Conservation (phyloP, 2,329 filamentous ascomycete genomes). For the Penicillium sp. region DNA sequence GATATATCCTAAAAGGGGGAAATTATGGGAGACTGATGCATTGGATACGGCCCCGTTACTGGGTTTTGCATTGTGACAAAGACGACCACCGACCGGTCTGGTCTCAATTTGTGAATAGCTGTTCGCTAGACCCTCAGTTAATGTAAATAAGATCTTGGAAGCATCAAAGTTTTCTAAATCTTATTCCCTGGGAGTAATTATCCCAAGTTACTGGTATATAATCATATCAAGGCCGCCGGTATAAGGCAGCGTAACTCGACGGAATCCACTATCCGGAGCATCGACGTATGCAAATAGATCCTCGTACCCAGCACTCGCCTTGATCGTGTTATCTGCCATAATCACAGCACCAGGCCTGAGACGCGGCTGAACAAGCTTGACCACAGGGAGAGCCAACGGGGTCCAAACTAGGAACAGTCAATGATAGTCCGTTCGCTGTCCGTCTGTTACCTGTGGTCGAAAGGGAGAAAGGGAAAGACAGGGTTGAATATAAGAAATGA, state of each 20-base stretch:
- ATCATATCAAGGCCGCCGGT: constrained; percentile 25
- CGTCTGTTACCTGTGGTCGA: too few relatives aligned
- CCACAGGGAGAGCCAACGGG: constrained; percentile 54
- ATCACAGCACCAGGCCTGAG: constrained; percentile 21
- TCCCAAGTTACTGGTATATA: constrained; percentile 22
- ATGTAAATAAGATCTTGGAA: too few relatives aligned
- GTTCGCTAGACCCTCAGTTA: too few relatives aligned
- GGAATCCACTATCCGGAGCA: constrained; percentile 20
- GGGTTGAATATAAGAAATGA: background rate
- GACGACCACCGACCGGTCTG: too few relatives aligned
- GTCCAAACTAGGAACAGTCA: constrained; percentile 56
- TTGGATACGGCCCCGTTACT: background rate
- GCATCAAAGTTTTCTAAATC: too few relatives aligned
- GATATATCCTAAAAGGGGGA: background rate
- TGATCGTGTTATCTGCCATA: constrained; percentile 23
- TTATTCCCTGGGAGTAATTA: background rate
- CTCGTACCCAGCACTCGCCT: constrained; percentile 11
- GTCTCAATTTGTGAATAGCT: too few relatives aligned
- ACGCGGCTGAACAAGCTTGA: constrained; percentile 22
- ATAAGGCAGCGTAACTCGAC: constrained; percentile 24
- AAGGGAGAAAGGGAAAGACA: too few relatives aligned
- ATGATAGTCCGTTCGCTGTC: too few relatives aligned
- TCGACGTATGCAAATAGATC: constrained; percentile 24
- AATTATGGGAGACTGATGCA: background rate
- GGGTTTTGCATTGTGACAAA: background rate